These are phyloP conservation scores for Penicillium maclennaniae DNA, from an alignment of 495 filamentous ascomycete species.

Conservation along the genomic window DNA sequence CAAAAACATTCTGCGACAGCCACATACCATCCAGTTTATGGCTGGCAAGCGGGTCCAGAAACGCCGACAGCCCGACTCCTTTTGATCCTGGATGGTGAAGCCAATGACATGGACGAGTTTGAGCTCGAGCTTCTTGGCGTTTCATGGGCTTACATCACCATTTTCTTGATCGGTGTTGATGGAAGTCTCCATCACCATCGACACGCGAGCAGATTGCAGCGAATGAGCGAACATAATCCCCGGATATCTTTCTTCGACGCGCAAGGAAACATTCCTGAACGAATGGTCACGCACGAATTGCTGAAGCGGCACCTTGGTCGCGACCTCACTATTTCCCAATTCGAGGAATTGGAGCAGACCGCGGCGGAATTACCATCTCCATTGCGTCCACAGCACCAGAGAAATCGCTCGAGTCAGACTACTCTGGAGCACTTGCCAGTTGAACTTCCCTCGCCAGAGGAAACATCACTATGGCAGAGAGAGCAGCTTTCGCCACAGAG, in stretches of 20 bases:
- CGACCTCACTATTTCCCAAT: slow-evolving; percentile 40
- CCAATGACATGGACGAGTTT: slow-evolving; percentile 49
- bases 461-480: not conserved
- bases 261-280: slow-evolving; percentile 45
- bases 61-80: slow-evolving; percentile 45
- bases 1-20: slow-evolving; percentile 44
- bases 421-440: slow-evolving; percentile 4
- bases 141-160: slow-evolving; percentile 47
- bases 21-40: slow-evolving; percentile 42
- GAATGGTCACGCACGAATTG: slow-evolving; percentile 46
- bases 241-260: slow-evolving; percentile 48
- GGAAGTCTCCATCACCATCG: slow-evolving; percentile 48
- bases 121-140: slow-evolving; percentile 44
- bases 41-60: slow-evolving; percentile 46
- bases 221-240: slow-evolving; percentile 45
- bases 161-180: slow-evolving; percentile 48
- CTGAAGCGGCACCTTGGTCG: slow-evolving; percentile 46
- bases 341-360: slow-evolving; percentile 22
- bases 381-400: not conserved
- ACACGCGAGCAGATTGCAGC: slow-evolving; percentile 43
- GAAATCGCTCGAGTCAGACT: not conserved
- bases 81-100: slow-evolving; percentile 43
- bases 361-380: not conserved
- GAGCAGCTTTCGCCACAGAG: not conserved
- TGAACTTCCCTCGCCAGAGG: not conserved